Evolutionary conservation across 2,329 filamentous ascomycete genomes (phyloP), one percentile per base, ranked within the genome.

Genomic region (Blastomyces parvus): DNA sequence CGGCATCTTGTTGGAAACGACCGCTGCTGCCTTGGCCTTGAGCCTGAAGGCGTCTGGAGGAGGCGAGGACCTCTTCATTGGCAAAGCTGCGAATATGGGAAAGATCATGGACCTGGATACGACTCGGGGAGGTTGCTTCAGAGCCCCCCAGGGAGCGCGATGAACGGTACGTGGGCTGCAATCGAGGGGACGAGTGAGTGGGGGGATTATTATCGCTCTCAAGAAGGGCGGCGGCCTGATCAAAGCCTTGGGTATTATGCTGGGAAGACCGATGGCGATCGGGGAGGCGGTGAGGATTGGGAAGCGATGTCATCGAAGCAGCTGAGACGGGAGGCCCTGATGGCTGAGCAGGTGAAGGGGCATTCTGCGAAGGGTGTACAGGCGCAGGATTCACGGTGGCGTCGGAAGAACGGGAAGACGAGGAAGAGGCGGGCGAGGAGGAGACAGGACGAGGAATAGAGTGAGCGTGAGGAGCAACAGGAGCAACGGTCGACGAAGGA

Each of bases 81-180:
- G 91, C 91, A 66, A 99, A 88, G 72, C 85, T 91, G 73, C 94
- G 90, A 66, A 99, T 93, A 72, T 99, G 94, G 52, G 88, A 88
- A 59, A 99, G 81, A 74, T 96, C 91, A 70, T 89, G 89, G 53
- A 99, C 87, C 73, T 89, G 88, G 71, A 97, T 89, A 64, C 83
- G 81, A 66, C 78, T 81, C 46, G 84, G 83, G 38, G 84, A 81
- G 61, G 73, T 75, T 30, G 69, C 74, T 66, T 76, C 69, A 1
- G 78, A 80, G 3, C 72, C 74, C 14, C 71, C 74, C 2, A 80
- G 68, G 2, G 79, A 80, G 60, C 74, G 70, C 60, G 77, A 75
- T 5, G 79, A 80, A 50, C 73, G 73, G 56, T 75, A 70, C n/a
- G 78, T 79, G 22, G 79, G 79, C 64, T 75, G 76, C 63, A 81